These are phyloP conservation scores for Penicillium sumatraense DNA, from an alignment of 2,329 filamentous ascomycete genomes.

Conservation along the genomic window DNA sequence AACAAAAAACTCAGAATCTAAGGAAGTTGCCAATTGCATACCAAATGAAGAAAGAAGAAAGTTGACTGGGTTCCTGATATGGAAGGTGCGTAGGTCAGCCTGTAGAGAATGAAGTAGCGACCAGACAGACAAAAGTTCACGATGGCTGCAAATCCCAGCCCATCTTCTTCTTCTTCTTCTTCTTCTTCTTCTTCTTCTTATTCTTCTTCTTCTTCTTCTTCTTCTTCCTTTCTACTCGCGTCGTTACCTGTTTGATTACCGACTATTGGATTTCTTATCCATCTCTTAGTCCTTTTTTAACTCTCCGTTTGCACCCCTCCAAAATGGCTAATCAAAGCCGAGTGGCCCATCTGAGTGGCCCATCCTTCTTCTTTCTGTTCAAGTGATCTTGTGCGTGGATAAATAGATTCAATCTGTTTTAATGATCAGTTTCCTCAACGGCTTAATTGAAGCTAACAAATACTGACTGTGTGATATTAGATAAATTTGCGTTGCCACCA, in stretches of 20 bases:
- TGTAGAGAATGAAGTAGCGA: background rate
- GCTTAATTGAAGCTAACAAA: too few relatives aligned
- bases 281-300: too few relatives aligned
- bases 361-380: background rate
- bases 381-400: background rate
- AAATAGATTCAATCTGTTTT: too few relatives aligned
- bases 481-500: too few relatives aligned
- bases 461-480: too few relatives aligned
- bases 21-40: background rate
- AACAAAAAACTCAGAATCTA: background rate
- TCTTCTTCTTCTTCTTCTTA: background rate
- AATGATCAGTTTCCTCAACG: too few relatives aligned
- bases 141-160: background rate
- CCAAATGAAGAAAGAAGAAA: background rate
- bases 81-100: background rate
- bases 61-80: background rate
- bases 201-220: background rate
- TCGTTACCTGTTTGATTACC: background rate
- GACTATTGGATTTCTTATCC: background rate
- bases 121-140: background rate
- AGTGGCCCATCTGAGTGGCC: background rate
- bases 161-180: background rate
- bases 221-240: background rate
- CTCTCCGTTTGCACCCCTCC: background rate
- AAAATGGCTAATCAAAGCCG: background rate